Evolutionary conservation across 2,329 filamentous ascomycete genomes (phyloP), one percentile per base, ranked within the genome.

Genomic region (Stagonosporopsis vannaccii): DNA sequence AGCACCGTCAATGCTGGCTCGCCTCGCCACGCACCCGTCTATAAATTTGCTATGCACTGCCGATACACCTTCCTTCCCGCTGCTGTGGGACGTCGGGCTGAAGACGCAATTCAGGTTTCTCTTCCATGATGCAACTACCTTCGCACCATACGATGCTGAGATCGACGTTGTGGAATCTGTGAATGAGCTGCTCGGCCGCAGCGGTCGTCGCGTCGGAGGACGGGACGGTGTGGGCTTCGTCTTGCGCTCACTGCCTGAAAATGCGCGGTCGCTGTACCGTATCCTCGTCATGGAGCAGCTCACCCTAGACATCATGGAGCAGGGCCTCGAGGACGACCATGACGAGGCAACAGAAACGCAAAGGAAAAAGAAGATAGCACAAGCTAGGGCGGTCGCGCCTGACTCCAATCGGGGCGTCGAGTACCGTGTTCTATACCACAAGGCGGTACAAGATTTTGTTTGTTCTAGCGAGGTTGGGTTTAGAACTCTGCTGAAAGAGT

Each of bases 381-480:
- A 70, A 15, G 56, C 67, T 30, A 74, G 68, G 28, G 61, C 54
- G 23, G 50, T 46, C 41, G 61, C 62, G 20, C 63, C 75, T 54
- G 71, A 75, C 56, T 79, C 73, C 17, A 69, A 60, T 2, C 73
- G 86, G 2, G 92, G 90, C 0, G 87, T 99, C 15, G 94, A 98
- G 78, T 98, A 97, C 74, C 84, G 92, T 20, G 88, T 92, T 66
- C 77, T 99, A 62, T 99, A 98, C 72, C 92, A 96, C 73, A 97
- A 97, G 79, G 93, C 95, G 2, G 90, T 94, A 5, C 93, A 97
- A 77, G 92, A 97, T 71, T 98, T 99, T 75, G 95, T 99, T 45
- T 97, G 94, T 75, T 95, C 91, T 66, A 97, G 90, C 58, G 95
- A 98, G 79, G 92, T 98, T 85, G 92, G 91, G 60, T 98, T 98